Conservation (phyloP, 768 basidiomycete genomes). For the Pholiota molesta region DNA sequence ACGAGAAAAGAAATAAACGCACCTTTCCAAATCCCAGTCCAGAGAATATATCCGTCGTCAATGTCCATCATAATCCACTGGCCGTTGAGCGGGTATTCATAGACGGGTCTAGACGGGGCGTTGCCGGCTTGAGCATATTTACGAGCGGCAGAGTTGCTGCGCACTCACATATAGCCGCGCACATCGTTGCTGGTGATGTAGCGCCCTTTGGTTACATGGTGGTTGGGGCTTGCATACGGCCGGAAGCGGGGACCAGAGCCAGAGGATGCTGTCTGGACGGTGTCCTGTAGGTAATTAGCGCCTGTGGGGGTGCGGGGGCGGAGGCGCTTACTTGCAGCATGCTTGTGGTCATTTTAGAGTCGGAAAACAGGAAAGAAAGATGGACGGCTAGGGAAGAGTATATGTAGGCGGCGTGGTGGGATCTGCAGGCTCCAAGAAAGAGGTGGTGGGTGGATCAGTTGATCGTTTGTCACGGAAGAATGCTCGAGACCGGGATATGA, state of each 20-base stretch:
- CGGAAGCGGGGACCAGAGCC: constrained; percentile 50
- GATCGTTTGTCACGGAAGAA: constrained; percentile 32
- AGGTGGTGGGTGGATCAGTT: constrained; percentile 33
- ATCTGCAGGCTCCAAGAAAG: constrained; percentile 26
- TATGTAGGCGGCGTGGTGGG: constrained; percentile 28
- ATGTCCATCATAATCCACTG: constrained; percentile 98
- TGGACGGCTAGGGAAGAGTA: constrained; percentile 19
- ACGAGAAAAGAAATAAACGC: neutral
- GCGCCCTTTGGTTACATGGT: constrained; percentile 83
- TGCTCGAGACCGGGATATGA: constrained; percentile 28
- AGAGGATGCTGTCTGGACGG: constrained; percentile 43
- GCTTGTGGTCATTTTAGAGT: constrained; percentile 43
- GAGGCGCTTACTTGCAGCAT: constrained; percentile 46
- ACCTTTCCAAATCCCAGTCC: constrained; percentile 98
- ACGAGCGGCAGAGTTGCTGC: neutral
- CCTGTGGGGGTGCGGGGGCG: constrained; percentile 10
- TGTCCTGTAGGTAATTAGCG: constrained; percentile 34
- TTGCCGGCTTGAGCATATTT: constrained; percentile 7
- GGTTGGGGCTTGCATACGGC: constrained; percentile 74
- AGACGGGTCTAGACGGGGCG: constrained; percentile 62
- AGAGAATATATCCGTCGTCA: constrained; percentile 89
- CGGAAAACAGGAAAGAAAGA: constrained; percentile 25
- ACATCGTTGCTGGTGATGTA: constrained; percentile 92
- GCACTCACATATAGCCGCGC: constrained; percentile 80
- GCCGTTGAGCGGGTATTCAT: constrained; percentile 86